A percentile compares a stretch with the other conserved stretches of the same genome.
Conservation (phyloP, 306 rosid genomes). For the Canavalia gladiata region DNA sequence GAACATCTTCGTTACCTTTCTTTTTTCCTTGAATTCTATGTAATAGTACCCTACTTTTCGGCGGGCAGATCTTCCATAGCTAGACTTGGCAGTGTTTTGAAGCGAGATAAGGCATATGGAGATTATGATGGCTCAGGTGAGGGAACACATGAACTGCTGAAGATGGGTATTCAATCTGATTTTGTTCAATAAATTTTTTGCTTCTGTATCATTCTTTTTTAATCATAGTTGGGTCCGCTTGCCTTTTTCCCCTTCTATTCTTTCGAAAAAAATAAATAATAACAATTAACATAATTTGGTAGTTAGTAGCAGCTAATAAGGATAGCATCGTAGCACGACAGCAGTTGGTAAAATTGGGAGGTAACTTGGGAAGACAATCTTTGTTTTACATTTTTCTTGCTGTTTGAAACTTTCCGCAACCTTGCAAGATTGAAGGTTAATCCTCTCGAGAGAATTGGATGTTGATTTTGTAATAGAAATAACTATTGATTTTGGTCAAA, state of each 20-base stretch:
- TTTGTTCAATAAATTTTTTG: neutral
- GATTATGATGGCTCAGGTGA: slow-evolving; percentile 64
- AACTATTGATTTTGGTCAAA: too few species aligned
- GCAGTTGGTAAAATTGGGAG: neutral
- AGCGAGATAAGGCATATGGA: slow-evolving; percentile 84
- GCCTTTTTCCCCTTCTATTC: neutral
- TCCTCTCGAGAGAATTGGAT: too few species aligned
- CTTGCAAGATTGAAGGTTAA: too few species aligned
- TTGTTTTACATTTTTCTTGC: too few species aligned
- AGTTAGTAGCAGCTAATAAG: neutral
- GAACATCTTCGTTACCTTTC: neutral
- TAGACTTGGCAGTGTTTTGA: slow-evolving; percentile 73
- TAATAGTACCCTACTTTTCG: slow-evolving; percentile 16
- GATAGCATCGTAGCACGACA: neutral
- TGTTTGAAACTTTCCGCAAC: neutral
- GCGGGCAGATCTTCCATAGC: slow-evolving; percentile 77
- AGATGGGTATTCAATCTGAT: slow-evolving; percentile 39
- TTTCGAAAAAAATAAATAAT: too few species aligned
- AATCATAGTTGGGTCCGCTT: neutral
- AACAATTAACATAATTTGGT: slow-evolving; percentile 3
- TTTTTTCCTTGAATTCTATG: neutral
- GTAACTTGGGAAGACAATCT: neutral
- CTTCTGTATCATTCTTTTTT: slow-evolving; percentile 1
- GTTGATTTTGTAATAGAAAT: too few species aligned
- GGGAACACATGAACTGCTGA: slow-evolving; percentile 55